These are phyloP conservation scores for Filobasidium wieringae DNA, from an alignment of 768 basidiomycete species.

Conservation along the genomic window DNA sequence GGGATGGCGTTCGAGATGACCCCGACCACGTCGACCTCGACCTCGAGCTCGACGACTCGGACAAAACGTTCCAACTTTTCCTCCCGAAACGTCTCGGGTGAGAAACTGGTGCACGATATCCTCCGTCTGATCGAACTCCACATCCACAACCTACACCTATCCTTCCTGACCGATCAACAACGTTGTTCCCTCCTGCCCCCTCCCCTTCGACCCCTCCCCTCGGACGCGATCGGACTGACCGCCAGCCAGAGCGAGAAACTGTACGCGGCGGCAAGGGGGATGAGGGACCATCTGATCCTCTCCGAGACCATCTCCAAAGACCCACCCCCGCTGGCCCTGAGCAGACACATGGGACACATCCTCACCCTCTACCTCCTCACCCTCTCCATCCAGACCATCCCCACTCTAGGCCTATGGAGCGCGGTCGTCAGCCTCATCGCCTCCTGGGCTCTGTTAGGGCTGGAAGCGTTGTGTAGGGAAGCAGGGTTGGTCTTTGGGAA, in stretches of 20 bases:
- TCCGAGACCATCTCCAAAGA: slow-evolving; percentile 34
- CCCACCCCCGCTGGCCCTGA: slow-evolving; percentile 34
- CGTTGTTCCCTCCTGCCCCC: no score
- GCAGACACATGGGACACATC: slow-evolving; percentile 32
- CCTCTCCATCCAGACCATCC: slow-evolving; percentile 29
- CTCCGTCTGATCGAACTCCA: slow-evolving; percentile 33
- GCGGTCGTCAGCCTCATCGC: slow-evolving; percentile 29
- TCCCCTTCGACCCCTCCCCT: no score
- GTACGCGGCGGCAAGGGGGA: slow-evolving; percentile 11
- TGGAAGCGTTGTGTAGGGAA: slow-evolving; percentile 35
- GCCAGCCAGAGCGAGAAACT: slow-evolving; percentile 18
- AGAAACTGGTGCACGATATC: slow-evolving; percentile 31
- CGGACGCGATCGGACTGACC: neutral
- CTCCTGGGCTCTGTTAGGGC: slow-evolving; percentile 34
- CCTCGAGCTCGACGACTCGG: neutral
- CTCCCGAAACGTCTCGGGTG: slow-evolving; percentile 16
- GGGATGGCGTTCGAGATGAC: neutral
- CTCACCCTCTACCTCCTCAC: slow-evolving; percentile 34
- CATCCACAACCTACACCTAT: slow-evolving; percentile 22
- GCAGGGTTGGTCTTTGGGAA: slow-evolving; percentile 35
- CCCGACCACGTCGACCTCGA: neutral
- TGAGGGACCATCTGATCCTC: slow-evolving; percentile 24
- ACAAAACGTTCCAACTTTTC: neutral
- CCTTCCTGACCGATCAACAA: neutral
- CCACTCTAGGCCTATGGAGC: slow-evolving; percentile 22